A percentile compares a stretch with the other conserved stretches of the same genome.
Conservation (phyloP, 1,139 yeast genomes). For the Candida tropicalis region DNA sequence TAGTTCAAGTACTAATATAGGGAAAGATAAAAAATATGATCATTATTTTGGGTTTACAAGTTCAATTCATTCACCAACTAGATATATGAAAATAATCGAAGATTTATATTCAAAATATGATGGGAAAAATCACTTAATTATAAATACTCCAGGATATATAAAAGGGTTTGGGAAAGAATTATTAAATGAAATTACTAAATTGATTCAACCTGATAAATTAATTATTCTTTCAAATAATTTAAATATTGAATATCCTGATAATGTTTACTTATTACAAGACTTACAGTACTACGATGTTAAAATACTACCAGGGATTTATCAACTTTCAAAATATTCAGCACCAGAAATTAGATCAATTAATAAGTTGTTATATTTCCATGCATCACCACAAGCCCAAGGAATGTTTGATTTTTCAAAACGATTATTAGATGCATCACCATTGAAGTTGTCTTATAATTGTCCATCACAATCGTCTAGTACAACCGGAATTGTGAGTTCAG, state of each 20-base stretch:
- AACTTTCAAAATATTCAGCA: constrained; percentile 44
- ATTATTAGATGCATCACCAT: constrained; percentile 49
- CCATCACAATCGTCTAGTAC: background rate
- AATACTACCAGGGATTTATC: constrained; percentile 32
- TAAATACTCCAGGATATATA: constrained; percentile 94
- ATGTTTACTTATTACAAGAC: constrained; percentile 25
- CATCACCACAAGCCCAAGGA: constrained; percentile 12
- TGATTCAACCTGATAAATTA: constrained; percentile 57
- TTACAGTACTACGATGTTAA: constrained; percentile 24
- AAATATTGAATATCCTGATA: constrained; percentile 25
- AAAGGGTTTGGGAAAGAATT: constrained; percentile 84
- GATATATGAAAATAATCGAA: constrained; percentile 51
- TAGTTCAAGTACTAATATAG: constrained; percentile 11
- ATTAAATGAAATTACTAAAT: constrained; percentile 48
- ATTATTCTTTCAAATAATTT: constrained; percentile 33
- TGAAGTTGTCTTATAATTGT: constrained; percentile 42
- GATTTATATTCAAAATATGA: constrained; percentile 30
- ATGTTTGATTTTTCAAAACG: constrained; percentile 52
- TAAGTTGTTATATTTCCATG: constrained; percentile 58
- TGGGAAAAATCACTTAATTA: constrained; percentile 43
- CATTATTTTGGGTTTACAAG: constrained; percentile 70
- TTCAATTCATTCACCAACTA: constrained; percentile 69
- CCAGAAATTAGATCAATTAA: constrained; percentile 55
- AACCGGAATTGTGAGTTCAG: constrained; percentile 20
- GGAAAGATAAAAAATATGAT: constrained; percentile 25